Percentiles rank a stretch among this genome's conserved stretches.
These are phyloP conservation scores for Neostapfia colusana DNA, from an alignment of 176 grass and related monocot genomes.

Conservation along the genomic window DNA sequence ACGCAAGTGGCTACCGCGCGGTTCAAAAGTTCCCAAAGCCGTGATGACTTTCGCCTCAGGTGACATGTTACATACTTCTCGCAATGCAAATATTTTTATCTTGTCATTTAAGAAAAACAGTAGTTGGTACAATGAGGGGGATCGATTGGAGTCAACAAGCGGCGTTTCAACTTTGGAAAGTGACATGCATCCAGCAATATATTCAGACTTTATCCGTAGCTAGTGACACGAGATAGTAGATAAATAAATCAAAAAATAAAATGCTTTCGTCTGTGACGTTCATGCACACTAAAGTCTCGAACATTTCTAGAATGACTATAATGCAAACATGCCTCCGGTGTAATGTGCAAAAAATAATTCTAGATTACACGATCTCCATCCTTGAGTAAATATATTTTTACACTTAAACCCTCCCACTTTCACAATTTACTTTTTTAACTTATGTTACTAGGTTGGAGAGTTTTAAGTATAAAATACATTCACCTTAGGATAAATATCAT, in stretches of 20 bases:
- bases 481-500: too few species aligned
- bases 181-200: conserved; percentile 15
- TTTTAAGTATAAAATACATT: too few species aligned
- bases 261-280: neutral
- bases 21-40: neutral
- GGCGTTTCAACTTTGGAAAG: neutral
- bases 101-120: conserved; percentile 19
- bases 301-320: too few species aligned
- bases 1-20: neutral
- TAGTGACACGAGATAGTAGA: too few species aligned
- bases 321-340: too few species aligned
- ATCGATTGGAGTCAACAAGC: neutral
- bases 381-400: too few species aligned
- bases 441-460: too few species aligned
- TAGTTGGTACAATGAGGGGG: conserved; percentile 19
- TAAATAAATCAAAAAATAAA: neutral
- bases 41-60: neutral
- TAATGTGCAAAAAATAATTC: too few species aligned
- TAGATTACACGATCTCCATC: too few species aligned
- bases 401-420: too few species aligned
- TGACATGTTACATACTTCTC: neutral
- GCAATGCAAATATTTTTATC: neutral
- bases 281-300: neutral
- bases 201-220: too few species aligned
- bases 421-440: too few species aligned